Evolutionary conservation across 768 basidiomycete genomes (phyloP).

Genomic region (Calvatia gigantea): DNA sequence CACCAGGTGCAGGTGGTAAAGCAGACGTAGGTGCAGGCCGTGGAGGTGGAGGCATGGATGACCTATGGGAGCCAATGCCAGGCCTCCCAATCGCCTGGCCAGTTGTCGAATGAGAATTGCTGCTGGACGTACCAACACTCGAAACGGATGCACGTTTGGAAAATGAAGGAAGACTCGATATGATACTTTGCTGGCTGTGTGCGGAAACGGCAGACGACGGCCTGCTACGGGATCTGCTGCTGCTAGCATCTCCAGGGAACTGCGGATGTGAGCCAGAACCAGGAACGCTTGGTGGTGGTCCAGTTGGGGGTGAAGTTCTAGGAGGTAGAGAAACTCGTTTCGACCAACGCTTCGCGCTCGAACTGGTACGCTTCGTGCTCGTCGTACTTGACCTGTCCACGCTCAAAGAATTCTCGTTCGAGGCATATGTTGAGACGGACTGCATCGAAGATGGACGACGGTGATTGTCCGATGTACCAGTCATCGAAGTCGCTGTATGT

Average conservation of each 20-base stretch:
- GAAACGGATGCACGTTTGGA: constrained; percentile 52
- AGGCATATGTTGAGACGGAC: constrained; percentile 44
- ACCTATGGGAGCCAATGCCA: constrained; percentile 35
- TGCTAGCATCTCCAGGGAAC: constrained; percentile 27
- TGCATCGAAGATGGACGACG: constrained; percentile 39
- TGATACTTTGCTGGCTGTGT: constrained; percentile 38
- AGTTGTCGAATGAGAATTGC: constrained; percentile 9
- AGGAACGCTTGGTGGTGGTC: constrained; percentile 46
- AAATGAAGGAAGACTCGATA: constrained; percentile 45
- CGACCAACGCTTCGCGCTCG: constrained; percentile 47
- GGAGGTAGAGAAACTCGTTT: constrained; percentile 48
- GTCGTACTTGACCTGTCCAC: constrained; percentile 35
- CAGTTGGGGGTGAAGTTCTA: constrained; percentile 53
- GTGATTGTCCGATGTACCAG: constrained; percentile 36
- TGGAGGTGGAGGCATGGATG: constrained; percentile 68
- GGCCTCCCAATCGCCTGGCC: constrained; percentile 14
- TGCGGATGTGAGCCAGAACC: constrained; percentile 25
- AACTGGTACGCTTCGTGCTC: constrained; percentile 29
- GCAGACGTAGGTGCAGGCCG: constrained; percentile 71
- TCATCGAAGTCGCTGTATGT: constrained; percentile 23
- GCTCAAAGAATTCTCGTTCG: constrained; percentile 30
- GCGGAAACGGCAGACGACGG: constrained; percentile 34
- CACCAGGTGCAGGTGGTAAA: constrained; percentile 61
- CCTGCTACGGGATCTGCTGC: constrained; percentile 32
- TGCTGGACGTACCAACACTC: constrained; percentile 40